Percentiles rank a stretch among this genome's conserved stretches.
Conservation (phyloP, 768 basidiomycete species). For the Tulasnella sp. region DNA sequence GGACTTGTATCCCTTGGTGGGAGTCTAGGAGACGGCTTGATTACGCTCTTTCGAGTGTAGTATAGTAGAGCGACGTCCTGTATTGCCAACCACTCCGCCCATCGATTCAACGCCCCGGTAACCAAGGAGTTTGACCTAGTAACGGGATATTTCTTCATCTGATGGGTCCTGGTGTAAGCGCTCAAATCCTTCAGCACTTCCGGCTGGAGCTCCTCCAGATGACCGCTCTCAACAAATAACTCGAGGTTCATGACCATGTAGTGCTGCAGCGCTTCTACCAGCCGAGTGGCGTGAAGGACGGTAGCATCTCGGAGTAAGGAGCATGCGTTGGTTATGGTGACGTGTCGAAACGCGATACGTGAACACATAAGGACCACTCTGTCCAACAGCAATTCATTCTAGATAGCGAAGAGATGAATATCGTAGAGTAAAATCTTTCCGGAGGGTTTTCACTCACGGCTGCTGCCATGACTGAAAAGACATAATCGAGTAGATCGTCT, state of each 20-base stretch:
- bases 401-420: not conserved
- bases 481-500: constrained; percentile 73
- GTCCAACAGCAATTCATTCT: constrained; percentile 87
- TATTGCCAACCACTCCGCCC: constrained; percentile 56
- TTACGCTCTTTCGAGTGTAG: constrained; percentile 11
- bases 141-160: constrained; percentile 54
- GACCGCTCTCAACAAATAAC: constrained; percentile 63
- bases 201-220: constrained; percentile 64
- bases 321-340: constrained; percentile 65
- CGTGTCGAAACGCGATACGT: constrained; percentile 50
- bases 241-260: constrained; percentile 83
- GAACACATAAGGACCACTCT: constrained; percentile 78
- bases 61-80: constrained; percentile 59
- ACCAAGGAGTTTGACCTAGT: constrained; percentile 46
- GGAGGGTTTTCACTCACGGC: constrained; percentile 43
- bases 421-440: not conserved
- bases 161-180: constrained; percentile 42
- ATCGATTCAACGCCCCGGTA: constrained; percentile 43
- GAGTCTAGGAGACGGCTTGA: constrained; percentile 24
- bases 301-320: constrained; percentile 73
- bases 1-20: constrained; percentile 26
- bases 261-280: constrained; percentile 58
- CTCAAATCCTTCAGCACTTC: constrained; percentile 59
- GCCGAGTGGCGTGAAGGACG: constrained; percentile 56
- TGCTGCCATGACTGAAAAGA: constrained; percentile 75